Conservation (phyloP, 352 stramenopile species). For the Phytophthora pinifolia region DNA sequence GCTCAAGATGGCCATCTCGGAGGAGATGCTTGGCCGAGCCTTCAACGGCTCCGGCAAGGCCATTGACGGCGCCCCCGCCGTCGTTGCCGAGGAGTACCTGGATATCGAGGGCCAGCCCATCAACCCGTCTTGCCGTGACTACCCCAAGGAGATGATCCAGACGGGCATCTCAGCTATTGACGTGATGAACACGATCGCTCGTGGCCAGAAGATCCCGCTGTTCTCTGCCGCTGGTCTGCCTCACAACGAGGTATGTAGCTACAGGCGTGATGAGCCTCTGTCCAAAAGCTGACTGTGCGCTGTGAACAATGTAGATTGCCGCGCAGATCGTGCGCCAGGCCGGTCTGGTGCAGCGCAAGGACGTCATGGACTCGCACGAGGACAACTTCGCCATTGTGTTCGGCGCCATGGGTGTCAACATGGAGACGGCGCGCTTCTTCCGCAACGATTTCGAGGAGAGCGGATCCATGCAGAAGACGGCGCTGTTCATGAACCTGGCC, state of each 20-base stretch:
- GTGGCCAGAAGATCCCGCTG: constrained; percentile 99
- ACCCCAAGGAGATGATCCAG: constrained; percentile 99
- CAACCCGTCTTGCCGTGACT: constrained; percentile 98
- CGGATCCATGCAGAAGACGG: constrained; percentile 98
- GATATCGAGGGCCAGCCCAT: constrained; percentile 99
- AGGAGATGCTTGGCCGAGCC: constrained; percentile 97
- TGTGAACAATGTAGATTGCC: constrained; percentile 72
- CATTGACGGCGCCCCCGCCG: constrained; percentile 96
- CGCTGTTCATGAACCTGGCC: constrained; percentile 99
- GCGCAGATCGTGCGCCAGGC: constrained; percentile 99
- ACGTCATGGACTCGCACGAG: constrained; percentile 97
- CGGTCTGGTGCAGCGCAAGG: constrained; percentile 98
- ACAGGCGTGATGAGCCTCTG: not conserved
- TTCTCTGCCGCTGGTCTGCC: constrained; percentile 98
- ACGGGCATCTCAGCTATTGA: constrained; percentile 99
- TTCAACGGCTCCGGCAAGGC: constrained; percentile 99
- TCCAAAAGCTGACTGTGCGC: constrained; percentile 5
- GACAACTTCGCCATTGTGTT: constrained; percentile 99
- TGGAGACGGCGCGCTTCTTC: constrained; percentile 98
- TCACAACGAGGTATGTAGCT: constrained; percentile 92
- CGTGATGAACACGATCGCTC: constrained; percentile 99
- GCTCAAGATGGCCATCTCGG: constrained; percentile 98
- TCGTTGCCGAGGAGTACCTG: constrained; percentile 98
- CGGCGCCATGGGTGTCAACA: constrained; percentile 99
- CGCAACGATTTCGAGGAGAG: constrained; percentile 97